Evolutionary conservation across 176 grass and related monocot genomes (phyloP).

Genomic region (Avena sativa): DNA sequence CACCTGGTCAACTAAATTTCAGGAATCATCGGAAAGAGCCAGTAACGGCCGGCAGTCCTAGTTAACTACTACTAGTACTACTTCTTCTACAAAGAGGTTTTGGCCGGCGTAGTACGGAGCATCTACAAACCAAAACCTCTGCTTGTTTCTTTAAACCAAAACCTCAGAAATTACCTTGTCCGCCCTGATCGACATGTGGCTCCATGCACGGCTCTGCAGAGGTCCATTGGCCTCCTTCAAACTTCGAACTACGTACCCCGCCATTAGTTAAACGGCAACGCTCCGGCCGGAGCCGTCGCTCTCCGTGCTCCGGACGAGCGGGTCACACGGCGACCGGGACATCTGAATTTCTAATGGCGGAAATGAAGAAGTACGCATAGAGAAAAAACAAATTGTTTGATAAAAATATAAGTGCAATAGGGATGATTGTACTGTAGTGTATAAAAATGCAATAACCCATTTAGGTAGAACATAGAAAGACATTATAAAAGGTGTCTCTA

Average conservation of each 20-base stretch:
- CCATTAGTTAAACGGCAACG: constrained; percentile 47
- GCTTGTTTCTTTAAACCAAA: neutral
- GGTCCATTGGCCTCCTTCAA: neutral
- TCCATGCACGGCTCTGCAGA: constrained; percentile 39
- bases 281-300: constrained; percentile 47
- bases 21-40: constrained; percentile 44
- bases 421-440: neutral
- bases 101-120: neutral
- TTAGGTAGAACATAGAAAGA: neutral
- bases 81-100: neutral
- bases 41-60: constrained; percentile 53
- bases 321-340: constrained; percentile 18
- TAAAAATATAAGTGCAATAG: neutral
- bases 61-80: constrained; percentile 30
- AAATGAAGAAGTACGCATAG: neutral
- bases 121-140: neutral
- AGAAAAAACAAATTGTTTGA: neutral
- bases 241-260: constrained; percentile 11
- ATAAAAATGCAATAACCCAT: neutral
- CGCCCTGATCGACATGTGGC: constrained; percentile 46
- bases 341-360: neutral
- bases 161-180: neutral
- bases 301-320: constrained; percentile 43
- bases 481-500: neutral
- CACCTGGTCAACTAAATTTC: constrained; percentile 38